Conservation (phyloP, 1,284 basidiomycete genomes). For the Sporisorium exsertum region DNA sequence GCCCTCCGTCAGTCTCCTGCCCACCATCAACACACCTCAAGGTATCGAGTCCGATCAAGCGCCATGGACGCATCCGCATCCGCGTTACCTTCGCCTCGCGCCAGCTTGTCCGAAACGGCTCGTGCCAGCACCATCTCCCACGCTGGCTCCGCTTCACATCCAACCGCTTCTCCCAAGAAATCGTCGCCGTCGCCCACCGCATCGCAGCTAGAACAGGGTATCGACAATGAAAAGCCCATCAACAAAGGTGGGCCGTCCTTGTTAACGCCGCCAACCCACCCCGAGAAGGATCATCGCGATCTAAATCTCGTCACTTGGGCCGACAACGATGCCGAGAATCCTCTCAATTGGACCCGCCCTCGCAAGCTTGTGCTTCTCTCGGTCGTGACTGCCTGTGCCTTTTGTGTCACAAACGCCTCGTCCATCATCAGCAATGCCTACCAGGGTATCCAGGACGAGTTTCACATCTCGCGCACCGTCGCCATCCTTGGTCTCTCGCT, state of each 20-base stretch:
- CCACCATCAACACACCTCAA: neutral
- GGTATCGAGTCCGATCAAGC: neutral
- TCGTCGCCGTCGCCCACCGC: conserved; percentile 15
- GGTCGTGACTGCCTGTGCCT: conserved; percentile 40
- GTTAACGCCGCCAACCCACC: neutral
- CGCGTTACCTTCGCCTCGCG: conserved; percentile 27
- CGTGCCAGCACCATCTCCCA: conserved; percentile 35
- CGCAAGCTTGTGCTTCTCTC: conserved; percentile 43
- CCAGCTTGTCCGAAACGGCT: conserved; percentile 43
- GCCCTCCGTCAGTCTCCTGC: neutral
- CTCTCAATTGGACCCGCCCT: conserved; percentile 37
- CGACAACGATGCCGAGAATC: conserved; percentile 47
- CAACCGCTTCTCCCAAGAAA: conserved; percentile 6
- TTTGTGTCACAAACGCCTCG: conserved; percentile 56
- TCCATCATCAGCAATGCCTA: conserved; percentile 60
- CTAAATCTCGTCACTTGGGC: conserved; percentile 47
- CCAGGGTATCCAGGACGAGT: conserved; percentile 72
- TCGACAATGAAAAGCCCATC: neutral
- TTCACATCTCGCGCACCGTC: conserved; percentile 76
- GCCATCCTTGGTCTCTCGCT: conserved; percentile 80
- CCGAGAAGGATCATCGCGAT: conserved; percentile 8
- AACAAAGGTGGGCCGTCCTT: neutral
- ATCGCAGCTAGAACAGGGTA: conserved; percentile 18
- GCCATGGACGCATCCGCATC: conserved; percentile 40
- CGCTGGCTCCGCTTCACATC: conserved; percentile 18